phyloP scores from a whole-genome alignment of 257 asterid species.

The Primulina eburnea region DNA sequence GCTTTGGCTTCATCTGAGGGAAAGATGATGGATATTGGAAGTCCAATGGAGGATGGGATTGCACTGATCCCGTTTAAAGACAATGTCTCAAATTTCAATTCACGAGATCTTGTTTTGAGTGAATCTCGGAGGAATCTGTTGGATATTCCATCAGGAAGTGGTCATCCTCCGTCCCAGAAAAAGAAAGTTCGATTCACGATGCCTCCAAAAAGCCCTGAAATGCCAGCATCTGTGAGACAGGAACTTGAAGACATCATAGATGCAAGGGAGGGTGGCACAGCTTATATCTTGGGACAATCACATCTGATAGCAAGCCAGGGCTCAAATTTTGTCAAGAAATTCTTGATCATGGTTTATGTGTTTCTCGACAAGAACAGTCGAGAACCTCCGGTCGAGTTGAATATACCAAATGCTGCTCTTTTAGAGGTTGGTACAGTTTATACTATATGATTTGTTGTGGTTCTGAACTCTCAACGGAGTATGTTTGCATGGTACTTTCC shows the following conservation, averaged over 20 bases:
- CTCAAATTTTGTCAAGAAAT: slow-evolving; percentile 61
- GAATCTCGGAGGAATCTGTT: slow-evolving; percentile 32
- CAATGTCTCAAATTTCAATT: slow-evolving; percentile 13
- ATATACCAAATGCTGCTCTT: slow-evolving; percentile 84
- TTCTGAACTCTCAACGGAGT: background rate
- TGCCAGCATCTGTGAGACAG: slow-evolving; percentile 45
- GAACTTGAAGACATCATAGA: slow-evolving; percentile 74
- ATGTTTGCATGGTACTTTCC: background rate
- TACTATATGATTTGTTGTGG: slow-evolving; percentile 37
- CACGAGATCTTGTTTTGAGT: slow-evolving; percentile 14
- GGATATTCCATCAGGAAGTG: slow-evolving; percentile 31
- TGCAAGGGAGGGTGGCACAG: slow-evolving; percentile 83
- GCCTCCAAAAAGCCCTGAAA: slow-evolving; percentile 60
- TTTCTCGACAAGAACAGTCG: slow-evolving; percentile 76
- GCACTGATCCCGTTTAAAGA: slow-evolving; percentile 49
- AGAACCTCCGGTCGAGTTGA: slow-evolving; percentile 72
- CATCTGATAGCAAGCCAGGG: slow-evolving; percentile 60
- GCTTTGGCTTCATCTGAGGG: slow-evolving; percentile 54
- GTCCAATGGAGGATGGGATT: slow-evolving; percentile 41
- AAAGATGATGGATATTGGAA: slow-evolving; percentile 64
- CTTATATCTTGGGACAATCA: slow-evolving; percentile 80
- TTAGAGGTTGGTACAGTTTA: slow-evolving; percentile 81
- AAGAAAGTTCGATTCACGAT: slow-evolving; percentile 62
- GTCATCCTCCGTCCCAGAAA: slow-evolving; percentile 18
- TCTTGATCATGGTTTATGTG: slow-evolving; percentile 49